Base-by-base conservation (phyloP, 1,284 basidiomycete genomes). In the Ceratobasidium sp. region DNA sequence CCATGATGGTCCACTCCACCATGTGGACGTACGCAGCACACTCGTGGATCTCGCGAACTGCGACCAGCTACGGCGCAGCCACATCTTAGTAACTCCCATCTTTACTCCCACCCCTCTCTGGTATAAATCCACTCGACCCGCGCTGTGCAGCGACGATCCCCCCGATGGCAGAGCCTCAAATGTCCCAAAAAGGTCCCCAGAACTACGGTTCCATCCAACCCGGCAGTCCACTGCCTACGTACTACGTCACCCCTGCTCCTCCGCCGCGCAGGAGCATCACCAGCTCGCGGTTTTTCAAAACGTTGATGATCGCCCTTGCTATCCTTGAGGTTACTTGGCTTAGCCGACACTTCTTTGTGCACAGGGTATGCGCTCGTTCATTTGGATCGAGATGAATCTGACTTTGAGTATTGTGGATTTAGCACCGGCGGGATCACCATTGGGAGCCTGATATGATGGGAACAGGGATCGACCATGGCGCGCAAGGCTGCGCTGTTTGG, bases 11-110 rank as follows among this genome's bases (percentile, higher is more conserved):
- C 45, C 41, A 22, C 44, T 19, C 15, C 29, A 48, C 47, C 64
- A 66, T 50, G 48, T 54, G 64, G 64, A 36, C 14, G 1, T 11
- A 27, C 48, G 47, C 48, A 53, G 64, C 22, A n/a, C 45, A 33
- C 14, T 9, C 63, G 63, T 65, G 64, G 64, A 54, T n/a, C 50
- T 2, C 24, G 29, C n/a, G n/a, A 11, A 36, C 62, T 64, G 62
- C 62, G 62, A 64, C 22, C 62, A 50, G 27, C 62, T 66, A 50
- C 64, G 64, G 64, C 64, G 64, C 64, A 66, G 64, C 64, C 64
- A 66, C 64, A 6, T 22, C 31, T 60, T 41, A n/a, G 22, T 24
- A 4, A 41, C 36, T 41, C 36, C 36, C 36, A 41, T 11, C 36
- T n/a, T n/a, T 11, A 41, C 36, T 41, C 36, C 17, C 22, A 15